Conservation (phyloP, 768 basidiomycete species). For the Pilatotrama ljubarskyi region DNA sequence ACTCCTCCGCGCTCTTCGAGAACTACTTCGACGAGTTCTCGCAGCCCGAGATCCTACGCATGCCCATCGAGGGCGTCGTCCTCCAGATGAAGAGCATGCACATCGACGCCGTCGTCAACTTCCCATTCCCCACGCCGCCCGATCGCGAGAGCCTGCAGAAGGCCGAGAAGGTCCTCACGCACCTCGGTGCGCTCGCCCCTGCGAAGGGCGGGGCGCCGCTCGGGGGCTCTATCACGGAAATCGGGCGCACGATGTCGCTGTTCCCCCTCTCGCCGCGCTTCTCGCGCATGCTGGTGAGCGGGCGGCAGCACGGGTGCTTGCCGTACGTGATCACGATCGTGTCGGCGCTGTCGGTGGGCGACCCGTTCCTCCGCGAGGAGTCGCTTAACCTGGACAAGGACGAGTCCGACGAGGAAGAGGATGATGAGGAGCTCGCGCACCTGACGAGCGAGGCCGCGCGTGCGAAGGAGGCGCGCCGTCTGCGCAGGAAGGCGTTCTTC, state of each 20-base stretch:
- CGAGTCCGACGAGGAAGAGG: conserved; percentile 40
- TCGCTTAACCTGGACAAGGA: conserved; percentile 47
- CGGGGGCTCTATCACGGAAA: conserved; percentile 75
- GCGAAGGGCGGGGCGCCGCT: conserved; percentile 16
- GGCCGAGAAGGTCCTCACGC: conserved; percentile 77
- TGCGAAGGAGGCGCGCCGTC: conserved; percentile 57
- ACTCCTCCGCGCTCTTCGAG: conserved; percentile 94
- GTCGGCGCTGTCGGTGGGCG: conserved; percentile 89
- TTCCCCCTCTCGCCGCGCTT: conserved; percentile 95
- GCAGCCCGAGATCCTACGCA: conserved; percentile 89
- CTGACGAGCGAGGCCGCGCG: conserved; percentile 48
- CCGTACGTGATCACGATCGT: conserved; percentile 92
- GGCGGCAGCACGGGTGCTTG: conserved; percentile 83
- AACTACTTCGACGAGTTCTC: conserved; percentile 88
- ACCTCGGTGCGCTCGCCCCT: conserved; percentile 76
- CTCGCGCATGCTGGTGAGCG: conserved; percentile 91
- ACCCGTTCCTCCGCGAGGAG: conserved; percentile 91
- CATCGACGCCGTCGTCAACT: conserved; percentile 94
- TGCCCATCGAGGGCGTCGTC: conserved; percentile 95
- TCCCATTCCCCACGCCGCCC: conserved; percentile 97
- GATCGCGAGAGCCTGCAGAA: conserved; percentile 71
- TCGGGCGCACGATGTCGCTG: conserved; percentile 90
- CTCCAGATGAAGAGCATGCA: conserved; percentile 99
- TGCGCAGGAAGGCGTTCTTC: conserved; percentile 77
- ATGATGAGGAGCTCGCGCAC: conserved; percentile 38